A percentile compares a stretch with the other conserved stretches of the same genome.
These are phyloP conservation scores for Debaryomycetaceae sp. DNA, from an alignment of 1,139 yeast species.

Conservation along the genomic window DNA sequence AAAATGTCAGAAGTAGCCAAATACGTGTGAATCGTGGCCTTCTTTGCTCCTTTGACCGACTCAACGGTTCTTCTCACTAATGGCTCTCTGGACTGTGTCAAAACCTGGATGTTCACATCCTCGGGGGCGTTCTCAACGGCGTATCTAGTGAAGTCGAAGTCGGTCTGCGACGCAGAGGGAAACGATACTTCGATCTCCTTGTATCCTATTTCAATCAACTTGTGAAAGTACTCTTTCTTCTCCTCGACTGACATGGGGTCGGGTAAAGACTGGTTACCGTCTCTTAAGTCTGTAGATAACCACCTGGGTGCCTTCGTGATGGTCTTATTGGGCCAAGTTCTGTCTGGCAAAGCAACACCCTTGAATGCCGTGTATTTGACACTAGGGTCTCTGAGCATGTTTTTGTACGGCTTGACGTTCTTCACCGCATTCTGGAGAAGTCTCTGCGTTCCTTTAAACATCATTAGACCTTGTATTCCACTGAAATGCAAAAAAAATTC, in stretches of 20 bases:
- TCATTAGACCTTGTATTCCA: slow-evolving; percentile 4
- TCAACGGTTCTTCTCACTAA: slow-evolving; percentile 45
- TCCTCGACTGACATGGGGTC: slow-evolving; percentile 48
- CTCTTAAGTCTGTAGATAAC: slow-evolving; percentile 49
- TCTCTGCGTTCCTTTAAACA: slow-evolving; percentile 23
- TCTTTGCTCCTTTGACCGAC: slow-evolving; percentile 45
- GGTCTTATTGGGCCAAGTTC: slow-evolving; percentile 42
- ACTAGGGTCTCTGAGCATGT: slow-evolving; percentile 43
- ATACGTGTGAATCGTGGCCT: slow-evolving; percentile 46
- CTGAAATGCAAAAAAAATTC: neutral
- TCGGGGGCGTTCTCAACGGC: slow-evolving; percentile 47
- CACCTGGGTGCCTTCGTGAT: slow-evolving; percentile 45
- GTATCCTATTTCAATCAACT: slow-evolving; percentile 43
- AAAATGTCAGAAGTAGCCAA: slow-evolving; percentile 47
- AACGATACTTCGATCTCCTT: slow-evolving; percentile 49
- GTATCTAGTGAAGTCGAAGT: slow-evolving; percentile 47
- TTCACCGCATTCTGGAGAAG: slow-evolving; percentile 24
- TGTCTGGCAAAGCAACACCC: slow-evolving; percentile 34
- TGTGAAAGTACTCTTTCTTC: slow-evolving; percentile 44
- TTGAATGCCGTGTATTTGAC: slow-evolving; percentile 37
- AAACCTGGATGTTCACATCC: slow-evolving; percentile 46
- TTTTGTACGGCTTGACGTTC: slow-evolving; percentile 13
- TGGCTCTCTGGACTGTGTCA: slow-evolving; percentile 46
- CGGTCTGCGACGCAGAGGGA: slow-evolving; percentile 49
- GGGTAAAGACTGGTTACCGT: slow-evolving; percentile 48